Evolutionary conservation across 257 asterid genomes (phyloP).

Genomic region (Solanum sitiens): DNA sequence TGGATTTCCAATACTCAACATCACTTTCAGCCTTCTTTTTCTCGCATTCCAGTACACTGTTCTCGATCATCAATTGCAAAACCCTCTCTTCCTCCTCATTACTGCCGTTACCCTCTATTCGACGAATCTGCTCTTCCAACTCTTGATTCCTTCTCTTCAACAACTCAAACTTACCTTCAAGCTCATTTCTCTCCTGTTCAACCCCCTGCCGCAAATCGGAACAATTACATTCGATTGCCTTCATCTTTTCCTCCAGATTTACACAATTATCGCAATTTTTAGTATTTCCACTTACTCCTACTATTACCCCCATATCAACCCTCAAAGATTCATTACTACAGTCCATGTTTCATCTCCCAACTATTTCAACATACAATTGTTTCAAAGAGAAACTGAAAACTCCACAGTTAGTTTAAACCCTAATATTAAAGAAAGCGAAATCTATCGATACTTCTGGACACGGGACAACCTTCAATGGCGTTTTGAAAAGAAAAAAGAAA

Average conservation of each 20-base stretch:
- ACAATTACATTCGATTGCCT: slow-evolving; percentile 10
- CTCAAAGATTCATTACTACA: background rate
- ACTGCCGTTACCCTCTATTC: background rate
- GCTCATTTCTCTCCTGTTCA: slow-evolving; percentile 4
- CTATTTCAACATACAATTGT: background rate
- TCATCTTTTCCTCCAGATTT: slow-evolving; percentile 16
- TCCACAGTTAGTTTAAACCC: background rate
- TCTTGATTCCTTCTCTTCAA: slow-evolving; percentile 27
- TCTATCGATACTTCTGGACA: background rate
- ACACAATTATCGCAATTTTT: slow-evolving; percentile 13
- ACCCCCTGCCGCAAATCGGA: slow-evolving; percentile 12
- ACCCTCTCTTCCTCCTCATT: slow-evolving; percentile 16
- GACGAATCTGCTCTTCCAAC: slow-evolving; percentile 14
- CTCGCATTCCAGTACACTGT: slow-evolving; percentile 40
- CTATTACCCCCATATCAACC: background rate
- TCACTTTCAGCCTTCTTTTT: slow-evolving; percentile 35
- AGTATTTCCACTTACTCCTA: background rate
- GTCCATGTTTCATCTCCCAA: background rate
- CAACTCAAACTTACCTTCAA: slow-evolving; percentile 12
- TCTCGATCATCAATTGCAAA: slow-evolving; percentile 34
- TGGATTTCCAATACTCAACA: slow-evolving; percentile 29
- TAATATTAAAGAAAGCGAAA: background rate
- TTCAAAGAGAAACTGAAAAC: background rate
- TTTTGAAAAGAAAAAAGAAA: no score
- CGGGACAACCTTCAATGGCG: no score